Evolutionary conservation across 148 eudicot species (phyloP), one percentile per base, ranked within the genome.

Genomic region (Spergularia bocconei): DNA sequence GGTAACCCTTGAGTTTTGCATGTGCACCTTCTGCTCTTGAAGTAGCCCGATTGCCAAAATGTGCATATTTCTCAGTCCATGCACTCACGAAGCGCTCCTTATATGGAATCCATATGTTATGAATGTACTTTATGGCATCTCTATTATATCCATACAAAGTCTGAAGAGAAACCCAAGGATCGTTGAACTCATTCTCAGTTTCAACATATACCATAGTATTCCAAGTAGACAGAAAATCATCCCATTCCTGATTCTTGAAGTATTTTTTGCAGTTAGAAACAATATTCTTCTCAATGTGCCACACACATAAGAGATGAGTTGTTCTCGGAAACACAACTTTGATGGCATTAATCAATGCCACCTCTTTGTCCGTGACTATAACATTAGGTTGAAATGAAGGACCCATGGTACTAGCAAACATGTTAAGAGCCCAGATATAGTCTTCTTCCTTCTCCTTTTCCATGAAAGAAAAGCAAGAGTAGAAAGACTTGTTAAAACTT

Each of bases 21-120:
- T 75, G 65, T 17, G 75, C 75, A 57, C 75, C 65, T 13, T 72
- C 65, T n/a, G 53, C 65, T 14, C 75, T 72, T 12, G 57, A 66
- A 38, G 72, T 64, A 4, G 78, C 78, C 11, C 21, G 71, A 20
- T 75, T 75, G 12, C 78, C 47, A 73, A 73, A 62, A 25, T 73
- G 76, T 2, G 47, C 13, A 62, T 62, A 62, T 14, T 73, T 73
- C 16, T 61, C 59, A 2, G 44, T 63, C 69, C 76, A 73, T 7
- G 56, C 76, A 29, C 76, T 73, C 17, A 62, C 59, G 48, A 62
- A 73, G 3, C 48, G 23, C 17, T 73, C 21, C 14, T 73, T 62
- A 9, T 51, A 12, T 56, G 10, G 66, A 13, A 72, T 8, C 55
- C 55, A 72, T n/a, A 54, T 58, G 11, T 58, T 56, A 11, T 70